These are phyloP conservation scores for Aureoboletus auriporus DNA, from an alignment of 768 basidiomycete genomes.

Conservation along the genomic window DNA sequence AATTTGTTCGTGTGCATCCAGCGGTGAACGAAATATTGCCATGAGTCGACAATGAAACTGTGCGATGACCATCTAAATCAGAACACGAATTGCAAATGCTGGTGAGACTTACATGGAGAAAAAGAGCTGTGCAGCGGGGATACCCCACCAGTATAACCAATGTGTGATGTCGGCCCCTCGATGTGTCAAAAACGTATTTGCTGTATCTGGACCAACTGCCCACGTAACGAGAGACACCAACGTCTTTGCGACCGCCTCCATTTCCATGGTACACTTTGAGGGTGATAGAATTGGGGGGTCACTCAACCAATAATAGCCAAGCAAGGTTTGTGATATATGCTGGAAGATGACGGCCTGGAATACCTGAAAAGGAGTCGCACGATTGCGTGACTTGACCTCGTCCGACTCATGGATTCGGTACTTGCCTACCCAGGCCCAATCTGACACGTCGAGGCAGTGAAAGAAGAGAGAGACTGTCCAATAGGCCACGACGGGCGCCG, in stretches of 20 bases:
- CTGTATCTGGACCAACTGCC: conserved; percentile 41
- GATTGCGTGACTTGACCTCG: conserved; percentile 74
- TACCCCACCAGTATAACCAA: no score
- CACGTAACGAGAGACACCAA: conserved; percentile 38
- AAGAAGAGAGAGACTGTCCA: no score
- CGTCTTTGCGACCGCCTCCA: conserved; percentile 30
- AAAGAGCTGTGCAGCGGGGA: conserved; percentile 41
- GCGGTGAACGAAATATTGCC: conserved; percentile 98
- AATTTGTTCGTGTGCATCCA: conserved; percentile 86
- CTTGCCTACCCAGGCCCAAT: conserved; percentile 73
- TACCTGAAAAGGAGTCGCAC: conserved; percentile 68
- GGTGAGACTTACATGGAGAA: conserved; percentile 70
- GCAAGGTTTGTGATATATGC: conserved; percentile 37
- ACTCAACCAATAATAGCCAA: no score
- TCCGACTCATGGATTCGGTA: conserved; percentile 85
- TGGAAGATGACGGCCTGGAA: conserved; percentile 80
- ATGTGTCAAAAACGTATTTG: conserved; percentile 31
- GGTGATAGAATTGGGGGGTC: no score
- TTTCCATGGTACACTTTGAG: no score
- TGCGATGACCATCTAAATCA: not conserved
- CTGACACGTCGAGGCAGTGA: conserved; percentile 34
- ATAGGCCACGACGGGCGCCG: no score
- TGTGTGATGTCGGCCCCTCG: conserved; percentile 47
- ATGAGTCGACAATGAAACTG: conserved; percentile 93
- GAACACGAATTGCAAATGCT: not conserved